These are phyloP conservation scores for Warburgia ugandensis DNA, from an alignment of 164 flowering plant genomes.

Conservation along the genomic window DNA sequence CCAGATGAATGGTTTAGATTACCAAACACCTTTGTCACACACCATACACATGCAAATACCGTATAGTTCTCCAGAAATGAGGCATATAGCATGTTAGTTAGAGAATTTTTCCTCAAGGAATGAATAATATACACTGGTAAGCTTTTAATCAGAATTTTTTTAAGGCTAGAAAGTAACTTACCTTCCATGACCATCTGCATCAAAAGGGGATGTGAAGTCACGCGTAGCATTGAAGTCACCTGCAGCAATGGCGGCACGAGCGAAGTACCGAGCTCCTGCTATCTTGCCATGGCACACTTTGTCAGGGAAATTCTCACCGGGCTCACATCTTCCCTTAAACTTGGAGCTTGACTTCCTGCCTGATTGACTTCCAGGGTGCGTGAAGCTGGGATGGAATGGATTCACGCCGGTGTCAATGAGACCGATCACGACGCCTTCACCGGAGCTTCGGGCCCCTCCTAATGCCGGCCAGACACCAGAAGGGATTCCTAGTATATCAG, in stretches of 20 bases:
- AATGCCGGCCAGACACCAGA: conserved; percentile 36
- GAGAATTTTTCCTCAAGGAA: too few relatives aligned
- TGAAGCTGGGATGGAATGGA: conserved; percentile 50
- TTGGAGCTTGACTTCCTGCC: conserved; percentile 7
- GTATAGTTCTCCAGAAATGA: too few relatives aligned
- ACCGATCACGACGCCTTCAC: conserved; percentile 49
- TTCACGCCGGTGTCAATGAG: conserved; percentile 53
- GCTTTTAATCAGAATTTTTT: too few relatives aligned
- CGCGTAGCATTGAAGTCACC: conserved; percentile 42
- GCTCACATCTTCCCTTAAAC: conserved; percentile 44
- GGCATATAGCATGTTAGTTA: too few relatives aligned
- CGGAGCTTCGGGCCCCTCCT: conserved; percentile 38
- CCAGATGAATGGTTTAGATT: too few relatives aligned
- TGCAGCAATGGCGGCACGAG: conserved; percentile 41
- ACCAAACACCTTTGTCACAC: too few relatives aligned
- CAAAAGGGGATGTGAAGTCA: conserved; percentile 51
- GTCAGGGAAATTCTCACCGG: conserved; percentile 27
- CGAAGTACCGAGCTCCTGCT: conserved; percentile 44
- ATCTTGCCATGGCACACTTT: conserved; percentile 44
- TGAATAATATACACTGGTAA: too few relatives aligned
- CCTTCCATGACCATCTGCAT: conserved; percentile 72
- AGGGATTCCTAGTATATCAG: conserved; percentile 41
- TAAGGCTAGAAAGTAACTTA: too few relatives aligned
- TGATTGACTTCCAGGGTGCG: not conserved
- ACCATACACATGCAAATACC: too few relatives aligned